phyloP scores from a whole-genome alignment of 2,329 filamentous ascomycete genomes.

The Xylariaceae sp. region DNA sequence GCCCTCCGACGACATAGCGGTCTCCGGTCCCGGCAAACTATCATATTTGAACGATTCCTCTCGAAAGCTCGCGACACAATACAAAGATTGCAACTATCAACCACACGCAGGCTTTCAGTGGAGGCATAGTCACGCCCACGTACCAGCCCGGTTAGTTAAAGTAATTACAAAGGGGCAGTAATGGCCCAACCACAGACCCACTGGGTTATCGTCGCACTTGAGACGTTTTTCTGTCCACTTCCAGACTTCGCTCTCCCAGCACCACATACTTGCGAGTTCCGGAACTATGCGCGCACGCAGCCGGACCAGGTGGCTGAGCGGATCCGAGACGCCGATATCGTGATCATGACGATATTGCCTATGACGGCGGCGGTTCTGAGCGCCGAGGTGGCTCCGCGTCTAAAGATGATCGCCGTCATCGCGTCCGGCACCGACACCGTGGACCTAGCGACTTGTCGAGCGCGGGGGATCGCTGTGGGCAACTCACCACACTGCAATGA shows the following conservation, averaged over 20 bases:
- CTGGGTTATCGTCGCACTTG: constrained; percentile 43
- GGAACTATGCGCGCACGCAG: constrained; percentile 35
- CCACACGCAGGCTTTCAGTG: too few relatives aligned
- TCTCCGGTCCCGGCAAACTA: too few relatives aligned
- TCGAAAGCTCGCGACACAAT: too few relatives aligned
- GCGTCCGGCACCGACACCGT: constrained; percentile 47
- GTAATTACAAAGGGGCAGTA: background rate
- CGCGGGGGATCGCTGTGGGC: constrained; percentile 42
- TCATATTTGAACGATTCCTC: too few relatives aligned
- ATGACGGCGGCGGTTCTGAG: constrained; percentile 38
- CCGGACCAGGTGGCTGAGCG: constrained; percentile 38
- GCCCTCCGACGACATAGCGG: too few relatives aligned
- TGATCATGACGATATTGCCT: constrained; percentile 43
- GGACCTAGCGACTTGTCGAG: constrained; percentile 43
- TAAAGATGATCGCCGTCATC: constrained; percentile 44
- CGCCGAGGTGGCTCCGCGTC: constrained; percentile 35
- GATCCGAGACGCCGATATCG: constrained; percentile 45
- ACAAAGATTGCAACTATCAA: too few relatives aligned
- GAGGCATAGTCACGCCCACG: too few relatives aligned
- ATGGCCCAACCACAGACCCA: constrained; percentile 33
- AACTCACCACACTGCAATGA: constrained; percentile 47
- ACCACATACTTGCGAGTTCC: constrained; percentile 42
- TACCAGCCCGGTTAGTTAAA: too few relatives aligned
- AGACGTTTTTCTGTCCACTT: constrained; percentile 41
- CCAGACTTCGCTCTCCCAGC: constrained; percentile 37